These are phyloP conservation scores for Termitomyces sp. DNA, from an alignment of 768 basidiomycete genomes.

Conservation along the genomic window DNA sequence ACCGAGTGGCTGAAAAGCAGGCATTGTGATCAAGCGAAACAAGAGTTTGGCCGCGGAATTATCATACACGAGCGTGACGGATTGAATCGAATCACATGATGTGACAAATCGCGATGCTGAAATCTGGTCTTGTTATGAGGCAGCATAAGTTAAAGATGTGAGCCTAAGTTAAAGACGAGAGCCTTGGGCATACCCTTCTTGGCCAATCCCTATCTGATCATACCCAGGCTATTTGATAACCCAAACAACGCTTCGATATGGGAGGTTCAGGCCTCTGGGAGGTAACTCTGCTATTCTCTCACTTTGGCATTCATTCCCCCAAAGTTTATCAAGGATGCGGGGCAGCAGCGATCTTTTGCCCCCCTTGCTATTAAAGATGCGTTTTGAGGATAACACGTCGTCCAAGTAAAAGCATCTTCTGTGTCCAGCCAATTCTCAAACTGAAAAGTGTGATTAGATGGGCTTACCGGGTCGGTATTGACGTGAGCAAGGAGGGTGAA, in stretches of 20 bases:
- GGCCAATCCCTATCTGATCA: no score
- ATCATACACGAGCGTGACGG: constrained; percentile 1
- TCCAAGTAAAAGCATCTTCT: no score
- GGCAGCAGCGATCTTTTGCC: not conserved
- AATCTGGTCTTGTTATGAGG: not conserved
- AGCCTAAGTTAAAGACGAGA: no score
- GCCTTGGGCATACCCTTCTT: not conserved
- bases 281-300: not conserved
- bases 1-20: constrained; percentile 27
- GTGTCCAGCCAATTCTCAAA: not conserved
- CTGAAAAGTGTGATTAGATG: not conserved
- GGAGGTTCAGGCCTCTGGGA: not conserved
- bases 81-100: constrained; percentile 4
- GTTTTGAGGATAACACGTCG: not conserved
- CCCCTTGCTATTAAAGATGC: not conserved
- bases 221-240: not conserved
- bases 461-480: not conserved
- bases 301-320: not conserved
- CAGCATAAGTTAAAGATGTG: no score
- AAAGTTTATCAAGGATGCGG: not conserved
- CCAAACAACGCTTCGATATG: not conserved
- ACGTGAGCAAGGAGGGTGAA: not conserved
- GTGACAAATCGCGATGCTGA: constrained; percentile 4
- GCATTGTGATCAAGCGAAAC: constrained; percentile 20
- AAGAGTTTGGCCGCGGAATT: no score